Evolutionary conservation across 192 early-diverging fungal genomes (phyloP).

Genomic region (Rhizophagus clarus): DNA sequence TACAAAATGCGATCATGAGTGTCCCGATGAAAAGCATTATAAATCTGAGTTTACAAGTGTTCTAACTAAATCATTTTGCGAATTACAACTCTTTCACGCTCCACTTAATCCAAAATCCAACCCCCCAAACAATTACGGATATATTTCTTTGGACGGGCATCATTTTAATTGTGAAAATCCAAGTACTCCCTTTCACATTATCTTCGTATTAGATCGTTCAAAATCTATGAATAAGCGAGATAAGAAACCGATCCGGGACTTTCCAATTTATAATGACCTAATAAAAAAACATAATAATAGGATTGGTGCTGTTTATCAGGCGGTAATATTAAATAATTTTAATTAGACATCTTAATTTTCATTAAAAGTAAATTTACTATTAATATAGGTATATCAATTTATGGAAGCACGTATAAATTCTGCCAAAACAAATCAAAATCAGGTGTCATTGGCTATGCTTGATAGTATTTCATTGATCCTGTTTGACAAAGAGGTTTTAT

Average conservation of each 20-base stretch:
- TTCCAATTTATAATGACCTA: neutral
- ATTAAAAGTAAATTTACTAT: neutral
- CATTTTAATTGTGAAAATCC: constrained; percentile 34
- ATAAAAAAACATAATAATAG: constrained; percentile 17
- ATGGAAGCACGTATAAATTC: constrained; percentile 28
- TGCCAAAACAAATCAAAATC: neutral
- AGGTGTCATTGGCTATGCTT: neutral
- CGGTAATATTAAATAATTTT: neutral
- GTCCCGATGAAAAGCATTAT: constrained; percentile 22
- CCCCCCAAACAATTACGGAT: neutral
- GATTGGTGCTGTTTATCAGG: constrained; percentile 30
- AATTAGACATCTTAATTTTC: neutral
- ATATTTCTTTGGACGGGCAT: constrained; percentile 33
- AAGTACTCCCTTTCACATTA: constrained; percentile 24
- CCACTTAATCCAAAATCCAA: neutral
- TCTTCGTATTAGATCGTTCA: constrained; percentile 25
- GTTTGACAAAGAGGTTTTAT: neutral
- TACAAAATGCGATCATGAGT: constrained; percentile 33
- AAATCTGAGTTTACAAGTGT: neutral
- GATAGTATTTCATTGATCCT: constrained; percentile 23
- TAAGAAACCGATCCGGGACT: neutral
- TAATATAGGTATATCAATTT: constrained; percentile 17
- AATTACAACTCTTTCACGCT: constrained; percentile 19
- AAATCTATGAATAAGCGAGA: constrained; percentile 20
- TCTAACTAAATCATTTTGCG: constrained; percentile 26